Conservation (phyloP, 345 rosid genomes). For the Syzygium oleosum region DNA sequence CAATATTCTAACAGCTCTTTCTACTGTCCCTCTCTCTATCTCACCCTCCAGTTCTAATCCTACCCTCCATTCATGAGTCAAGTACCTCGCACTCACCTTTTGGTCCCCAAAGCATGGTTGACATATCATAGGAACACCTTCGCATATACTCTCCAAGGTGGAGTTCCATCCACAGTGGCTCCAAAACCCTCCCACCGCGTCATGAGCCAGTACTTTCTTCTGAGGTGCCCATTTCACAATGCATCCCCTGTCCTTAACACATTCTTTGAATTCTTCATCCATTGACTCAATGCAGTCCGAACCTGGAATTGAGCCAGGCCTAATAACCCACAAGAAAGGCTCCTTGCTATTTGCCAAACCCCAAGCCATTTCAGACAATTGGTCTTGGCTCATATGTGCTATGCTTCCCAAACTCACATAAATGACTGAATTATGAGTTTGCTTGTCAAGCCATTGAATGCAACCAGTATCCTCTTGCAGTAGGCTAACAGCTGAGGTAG, state of each 20-base stretch:
- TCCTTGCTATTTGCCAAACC: slow-evolving; percentile 13
- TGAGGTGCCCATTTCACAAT: slow-evolving; percentile 44
- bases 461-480: slow-evolving; percentile 13
- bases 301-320: not conserved
- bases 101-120: slow-evolving; percentile 25
- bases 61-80: slow-evolving; percentile 31
- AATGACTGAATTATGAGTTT: slow-evolving; percentile 4
- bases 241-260: slow-evolving; percentile 20
- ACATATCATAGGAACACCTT: slow-evolving; percentile 39
- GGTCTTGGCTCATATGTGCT: not conserved
- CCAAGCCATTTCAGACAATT: slow-evolving; percentile 14
- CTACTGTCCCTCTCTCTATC: slow-evolving; percentile 15
- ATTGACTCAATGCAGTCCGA: not conserved
- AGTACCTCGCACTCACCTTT: slow-evolving; percentile 27
- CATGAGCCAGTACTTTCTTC: slow-evolving; percentile 27
- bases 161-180: slow-evolving; percentile 51
- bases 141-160: slow-evolving; percentile 27
- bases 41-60: slow-evolving; percentile 19
- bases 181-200: slow-evolving; percentile 31
- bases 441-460: slow-evolving; percentile 17
- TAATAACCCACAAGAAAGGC: slow-evolving; percentile 16
- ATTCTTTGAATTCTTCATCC: not conserved
- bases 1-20: slow-evolving; percentile 16
- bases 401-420: slow-evolving; percentile 19
- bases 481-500: slow-evolving; percentile 2